Percentiles rank a stretch among this genome's conserved stretches.
Conservation (phyloP, 306 rosid species). For the Astragalus membranaceus region DNA sequence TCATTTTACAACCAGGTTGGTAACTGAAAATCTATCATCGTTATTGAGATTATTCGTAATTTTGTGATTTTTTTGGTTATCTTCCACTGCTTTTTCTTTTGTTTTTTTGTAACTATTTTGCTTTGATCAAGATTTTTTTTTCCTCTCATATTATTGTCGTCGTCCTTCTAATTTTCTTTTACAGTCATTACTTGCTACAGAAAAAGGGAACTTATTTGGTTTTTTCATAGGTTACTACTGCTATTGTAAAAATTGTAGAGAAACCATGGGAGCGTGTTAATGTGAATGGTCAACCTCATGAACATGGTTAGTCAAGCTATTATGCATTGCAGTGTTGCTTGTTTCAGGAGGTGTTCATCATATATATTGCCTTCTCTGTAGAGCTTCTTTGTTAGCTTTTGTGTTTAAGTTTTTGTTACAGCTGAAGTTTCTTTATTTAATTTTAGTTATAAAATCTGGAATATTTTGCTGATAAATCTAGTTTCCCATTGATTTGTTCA, state of each 20-base stretch:
- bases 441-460: background rate
- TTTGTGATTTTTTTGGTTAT: too few relatives aligned
- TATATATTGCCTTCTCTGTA: background rate
- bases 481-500: too few relatives aligned
- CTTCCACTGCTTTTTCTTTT: too few relatives aligned
- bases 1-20: conserved; percentile 69
- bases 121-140: too few relatives aligned
- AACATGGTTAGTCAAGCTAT: conserved; percentile 64
- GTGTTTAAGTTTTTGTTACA: background rate
- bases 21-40: background rate
- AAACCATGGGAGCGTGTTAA: conserved; percentile 90
- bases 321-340: background rate
- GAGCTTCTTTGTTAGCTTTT: background rate
- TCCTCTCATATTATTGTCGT: too few relatives aligned
- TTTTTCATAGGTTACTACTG: conserved; percentile 58
- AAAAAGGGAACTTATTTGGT: background rate
- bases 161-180: too few relatives aligned
- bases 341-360: background rate
- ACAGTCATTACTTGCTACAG: background rate
- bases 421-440: background rate
- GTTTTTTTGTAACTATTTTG: too few relatives aligned
- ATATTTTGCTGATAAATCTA: background rate
- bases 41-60: too few relatives aligned
- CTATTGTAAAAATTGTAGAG: conserved; percentile 74
- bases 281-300: conserved; percentile 69